Base-by-base conservation (phyloP, 805 yeast genomes). In the Tetrapisispora nanseiensis region DNA sequence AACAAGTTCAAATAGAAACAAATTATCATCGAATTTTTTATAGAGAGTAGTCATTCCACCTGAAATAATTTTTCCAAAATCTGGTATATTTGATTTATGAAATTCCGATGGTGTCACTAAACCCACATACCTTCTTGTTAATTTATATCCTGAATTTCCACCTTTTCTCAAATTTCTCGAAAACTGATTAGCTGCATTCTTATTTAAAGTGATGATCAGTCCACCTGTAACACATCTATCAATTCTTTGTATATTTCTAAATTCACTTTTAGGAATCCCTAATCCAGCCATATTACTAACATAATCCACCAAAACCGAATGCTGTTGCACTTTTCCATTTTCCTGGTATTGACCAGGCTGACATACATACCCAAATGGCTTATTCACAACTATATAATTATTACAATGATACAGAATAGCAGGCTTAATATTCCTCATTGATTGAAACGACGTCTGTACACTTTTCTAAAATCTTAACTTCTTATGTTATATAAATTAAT, bases 181-280 rank as follows among this genome's bases (percentile, higher is more conserved):
- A 42, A 69, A 66, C 39, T 48, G 49, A 16, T 46, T 52, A 1
- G 71, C 68, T 0, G 63, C 51, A 8, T 48, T 51, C 39, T 57
- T 54, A 37, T 55, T 61, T 40, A 54, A 58, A 2, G 71, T 67
- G 4, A 68, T 38, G 2, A 69, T 50, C 35, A 68, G 42, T 1
- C 71, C 71, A 19, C 74, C 74, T 16, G 70, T 62, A 6, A 66
- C 72, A 39, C 52, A 46, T 22, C 52, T 55, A 43, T 69, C 73
- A 18, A 69, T 46, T 39, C 74, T 51, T 33, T 68, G 72, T 1
- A 69, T 65, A 6, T 56, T 53, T 36, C 58, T 53, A 41, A 59
- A 51, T 21, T 37, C 45, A 11, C 11, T n/a, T 29, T 7, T 26
- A 26, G n/a, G 5, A 15, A 27, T 38, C 20, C 20, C 40, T 3